Percentiles rank a stretch among this genome's conserved stretches.
Evolutionary conservation across 768 basidiomycete species (phyloP).

Genomic region (Lentinula sp.): DNA sequence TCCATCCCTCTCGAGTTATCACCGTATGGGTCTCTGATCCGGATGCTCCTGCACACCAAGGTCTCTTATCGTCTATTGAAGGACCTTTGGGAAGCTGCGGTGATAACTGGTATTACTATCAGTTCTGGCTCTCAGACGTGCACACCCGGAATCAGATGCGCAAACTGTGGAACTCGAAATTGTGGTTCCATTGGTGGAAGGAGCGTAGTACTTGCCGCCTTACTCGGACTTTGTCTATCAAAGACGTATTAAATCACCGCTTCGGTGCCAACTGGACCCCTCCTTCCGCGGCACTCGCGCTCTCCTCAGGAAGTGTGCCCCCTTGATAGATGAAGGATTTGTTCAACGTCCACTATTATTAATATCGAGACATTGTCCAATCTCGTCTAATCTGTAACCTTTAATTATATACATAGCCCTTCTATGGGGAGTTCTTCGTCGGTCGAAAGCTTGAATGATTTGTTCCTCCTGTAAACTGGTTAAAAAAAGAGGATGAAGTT

Average conservation of each 20-base stretch:
- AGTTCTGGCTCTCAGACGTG: slow-evolving; percentile 37
- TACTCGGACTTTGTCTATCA: slow-evolving; percentile 18
- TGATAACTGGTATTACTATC: slow-evolving; percentile 41
- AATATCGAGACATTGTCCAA: no score
- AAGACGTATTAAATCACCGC: slow-evolving; percentile 14
- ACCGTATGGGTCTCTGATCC: slow-evolving; percentile 32
- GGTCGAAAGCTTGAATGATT: no score
- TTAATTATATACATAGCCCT: no score
- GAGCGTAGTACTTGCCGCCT: slow-evolving; percentile 19
- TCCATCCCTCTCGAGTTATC: slow-evolving; percentile 39
- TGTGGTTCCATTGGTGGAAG: slow-evolving; percentile 24
- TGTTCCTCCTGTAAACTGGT: no score
- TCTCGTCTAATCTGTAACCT: no score
- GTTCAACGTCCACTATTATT: no score
- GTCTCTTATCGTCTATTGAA: slow-evolving; percentile 12
- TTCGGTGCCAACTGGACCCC: slow-evolving; percentile 18
- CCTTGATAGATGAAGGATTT: no score
- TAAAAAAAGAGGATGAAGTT: no score
- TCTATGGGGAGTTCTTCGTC: no score
- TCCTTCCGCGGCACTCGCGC: background rate
- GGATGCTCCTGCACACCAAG: slow-evolving; percentile 14
- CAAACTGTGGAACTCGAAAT: slow-evolving; percentile 12
- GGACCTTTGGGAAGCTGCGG: slow-evolving; percentile 36
- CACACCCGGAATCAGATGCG: slow-evolving; percentile 14
- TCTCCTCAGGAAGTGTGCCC: no score